Percentiles rank a stretch among this genome's conserved stretches.
These are phyloP conservation scores for Colletotrichum higginsianum DNA, from an alignment of 2,329 filamentous ascomycete genomes.

Conservation along the genomic window DNA sequence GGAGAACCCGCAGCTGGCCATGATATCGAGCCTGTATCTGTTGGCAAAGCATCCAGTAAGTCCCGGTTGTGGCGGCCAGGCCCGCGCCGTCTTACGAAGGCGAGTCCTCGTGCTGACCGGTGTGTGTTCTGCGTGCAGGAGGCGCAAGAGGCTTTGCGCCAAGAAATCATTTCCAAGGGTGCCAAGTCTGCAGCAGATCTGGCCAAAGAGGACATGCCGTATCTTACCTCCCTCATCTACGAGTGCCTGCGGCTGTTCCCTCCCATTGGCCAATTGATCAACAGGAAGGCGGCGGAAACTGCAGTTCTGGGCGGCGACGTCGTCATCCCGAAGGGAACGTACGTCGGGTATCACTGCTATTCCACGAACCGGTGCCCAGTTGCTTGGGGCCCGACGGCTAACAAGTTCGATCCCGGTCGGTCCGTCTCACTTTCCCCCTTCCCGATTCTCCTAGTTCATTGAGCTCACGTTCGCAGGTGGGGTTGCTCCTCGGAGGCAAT, in stretches of 20 bases:
- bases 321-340: conserved; percentile 54
- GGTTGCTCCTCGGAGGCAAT: conserved; percentile 53
- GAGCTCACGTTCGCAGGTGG: conserved; percentile 48
- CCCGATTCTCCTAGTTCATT: neutral
- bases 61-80: neutral
- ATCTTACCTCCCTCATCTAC: conserved; percentile 60
- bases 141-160: conserved; percentile 50
- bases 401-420: conserved; percentile 56
- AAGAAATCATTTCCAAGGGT: conserved; percentile 48
- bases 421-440: neutral
- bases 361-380: conserved; percentile 55
- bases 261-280: conserved; percentile 64
- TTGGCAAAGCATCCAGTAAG: conserved; percentile 51
- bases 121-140: conserved; percentile 35
- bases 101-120: conserved; percentile 13
- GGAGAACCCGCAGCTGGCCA: conserved; percentile 57
- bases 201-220: conserved; percentile 54
- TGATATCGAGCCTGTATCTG: conserved; percentile 55
- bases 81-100: conserved; percentile 7
- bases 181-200: conserved; percentile 38
- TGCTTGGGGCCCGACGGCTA: conserved; percentile 51
- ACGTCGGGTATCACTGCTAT: conserved; percentile 58
- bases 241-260: conserved; percentile 64
- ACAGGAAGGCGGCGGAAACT: conserved; percentile 53
- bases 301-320: conserved; percentile 49